Evolutionary conservation across 208 protist genomes (phyloP).

Genomic region (Crithidia brevicula): DNA sequence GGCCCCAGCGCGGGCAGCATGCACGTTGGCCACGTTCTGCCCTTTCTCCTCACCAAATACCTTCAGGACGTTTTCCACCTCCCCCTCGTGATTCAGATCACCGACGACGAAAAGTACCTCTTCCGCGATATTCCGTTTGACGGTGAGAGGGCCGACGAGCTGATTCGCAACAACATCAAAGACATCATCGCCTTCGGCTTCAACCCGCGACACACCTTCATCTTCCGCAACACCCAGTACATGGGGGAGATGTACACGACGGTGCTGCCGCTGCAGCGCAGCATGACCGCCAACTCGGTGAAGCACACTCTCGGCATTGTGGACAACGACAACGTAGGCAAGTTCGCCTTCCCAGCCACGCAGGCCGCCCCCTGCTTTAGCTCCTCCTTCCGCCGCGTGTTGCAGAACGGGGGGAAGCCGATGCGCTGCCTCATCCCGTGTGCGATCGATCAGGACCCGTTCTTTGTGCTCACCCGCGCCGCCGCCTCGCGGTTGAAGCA

Average conservation of each 20-base stretch:
- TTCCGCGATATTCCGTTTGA: constrained; percentile 95
- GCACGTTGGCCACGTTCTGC: constrained; percentile 99
- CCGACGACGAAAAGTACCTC: constrained; percentile 99
- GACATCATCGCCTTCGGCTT: constrained; percentile 99
- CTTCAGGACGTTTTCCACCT: constrained; percentile 98
- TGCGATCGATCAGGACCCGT: constrained; percentile 97
- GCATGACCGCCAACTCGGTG: constrained; percentile 92
- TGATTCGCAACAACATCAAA: constrained; percentile 97
- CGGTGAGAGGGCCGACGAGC: constrained; percentile 70
- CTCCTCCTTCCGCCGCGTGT: constrained; percentile 94
- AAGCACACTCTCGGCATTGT: constrained; percentile 95
- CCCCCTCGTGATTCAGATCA: constrained; percentile 99
- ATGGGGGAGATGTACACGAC: constrained; percentile 97
- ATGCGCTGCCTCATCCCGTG: constrained; percentile 98
- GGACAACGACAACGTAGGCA: constrained; percentile 94
- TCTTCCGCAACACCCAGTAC: constrained; percentile 99
- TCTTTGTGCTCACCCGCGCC: constrained; percentile 98
- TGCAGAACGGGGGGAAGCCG: constrained; percentile 48
- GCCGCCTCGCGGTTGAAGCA: constrained; percentile 92
- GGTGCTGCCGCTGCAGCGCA: constrained; percentile 93
- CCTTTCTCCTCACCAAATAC: constrained; percentile 98
- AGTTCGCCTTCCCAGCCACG: constrained; percentile 96
- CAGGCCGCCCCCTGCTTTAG: constrained; percentile 98
- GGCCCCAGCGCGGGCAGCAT: constrained; percentile 97
- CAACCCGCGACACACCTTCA: constrained; percentile 98